phyloP scores from a whole-genome alignment of 768 basidiomycete species.

The Dentipellis fragilis region DNA sequence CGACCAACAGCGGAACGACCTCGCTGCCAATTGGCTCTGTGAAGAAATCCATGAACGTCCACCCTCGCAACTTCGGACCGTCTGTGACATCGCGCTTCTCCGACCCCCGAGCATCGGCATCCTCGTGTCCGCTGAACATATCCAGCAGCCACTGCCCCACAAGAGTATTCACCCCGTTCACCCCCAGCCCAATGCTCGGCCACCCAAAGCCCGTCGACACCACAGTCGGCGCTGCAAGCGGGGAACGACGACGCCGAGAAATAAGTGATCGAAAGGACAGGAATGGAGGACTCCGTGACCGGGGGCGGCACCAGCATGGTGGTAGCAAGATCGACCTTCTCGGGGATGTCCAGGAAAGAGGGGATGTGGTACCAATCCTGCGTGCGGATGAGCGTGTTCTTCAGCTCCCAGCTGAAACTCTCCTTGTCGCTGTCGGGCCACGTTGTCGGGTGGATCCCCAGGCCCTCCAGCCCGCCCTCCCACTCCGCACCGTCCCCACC shows the following conservation, averaged over 20 bases:
- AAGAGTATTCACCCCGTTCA: slow-evolving; percentile 82
- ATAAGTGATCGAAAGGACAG: slow-evolving; percentile 64
- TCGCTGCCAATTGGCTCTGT: slow-evolving; percentile 41
- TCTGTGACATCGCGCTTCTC: not conserved
- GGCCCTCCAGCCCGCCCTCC: slow-evolving; percentile 55
- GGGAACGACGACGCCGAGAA: slow-evolving; percentile 75
- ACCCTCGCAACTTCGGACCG: slow-evolving; percentile 52
- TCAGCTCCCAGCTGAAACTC: slow-evolving; percentile 75
- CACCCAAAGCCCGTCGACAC: slow-evolving; percentile 81
- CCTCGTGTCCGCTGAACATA: slow-evolving; percentile 23
- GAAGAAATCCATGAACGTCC: slow-evolving; percentile 71
- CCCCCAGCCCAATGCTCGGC: slow-evolving; percentile 64
- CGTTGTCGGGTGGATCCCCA: slow-evolving; percentile 78
- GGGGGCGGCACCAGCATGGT: slow-evolving; percentile 37
- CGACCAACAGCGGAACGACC: slow-evolving; percentile 58
- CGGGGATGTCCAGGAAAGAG: slow-evolving; percentile 73
- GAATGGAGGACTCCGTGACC: slow-evolving; percentile 21
- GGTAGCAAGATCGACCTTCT: slow-evolving; percentile 59
- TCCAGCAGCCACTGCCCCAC: slow-evolving; percentile 64
- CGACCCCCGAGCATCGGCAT: slow-evolving; percentile 5
- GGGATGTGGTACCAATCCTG: slow-evolving; percentile 82
- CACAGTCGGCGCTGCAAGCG: slow-evolving; percentile 65
- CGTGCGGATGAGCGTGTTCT: slow-evolving; percentile 55
- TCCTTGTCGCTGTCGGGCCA: slow-evolving; percentile 76
- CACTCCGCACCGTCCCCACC: slow-evolving; percentile 60